Evolutionary conservation across 31 red algal genomes (phyloP).

Genomic region (Odonthalia washingtoniensis): DNA sequence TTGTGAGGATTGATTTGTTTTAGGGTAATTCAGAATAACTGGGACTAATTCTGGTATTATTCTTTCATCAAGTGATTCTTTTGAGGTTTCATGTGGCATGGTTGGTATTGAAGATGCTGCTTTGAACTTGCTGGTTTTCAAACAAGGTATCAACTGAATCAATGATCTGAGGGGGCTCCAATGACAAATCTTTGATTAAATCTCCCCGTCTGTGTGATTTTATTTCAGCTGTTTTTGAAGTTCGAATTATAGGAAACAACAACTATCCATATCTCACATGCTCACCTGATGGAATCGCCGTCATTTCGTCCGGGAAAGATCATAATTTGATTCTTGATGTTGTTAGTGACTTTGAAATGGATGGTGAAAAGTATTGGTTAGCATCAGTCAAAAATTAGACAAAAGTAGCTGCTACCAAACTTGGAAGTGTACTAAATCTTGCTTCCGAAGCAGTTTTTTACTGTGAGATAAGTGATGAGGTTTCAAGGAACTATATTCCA

Average conservation of each 20-base stretch:
- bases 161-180: conserved; percentile 32
- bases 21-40: conserved; percentile 9
- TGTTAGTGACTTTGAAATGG: neutral
- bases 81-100: neutral
- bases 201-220: neutral
- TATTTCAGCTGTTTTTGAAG: conserved; percentile 21
- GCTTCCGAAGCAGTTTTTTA: neutral
- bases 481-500: neutral
- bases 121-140: conserved; percentile 26
- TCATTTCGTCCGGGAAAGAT: neutral
- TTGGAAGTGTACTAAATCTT: too few species aligned
- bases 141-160: conserved; percentile 17
- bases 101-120: neutral
- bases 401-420: neutral
- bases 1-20: conserved; percentile 22
- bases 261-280: neutral
- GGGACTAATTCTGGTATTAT: too few species aligned
- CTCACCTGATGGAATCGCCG: conserved; percentile 3
- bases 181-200: conserved; percentile 11
- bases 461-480: neutral
- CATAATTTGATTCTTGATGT: neutral
- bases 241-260: conserved; percentile 24
- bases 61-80: neutral
- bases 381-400: neutral
- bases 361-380: neutral